A percentile compares a stretch with the other conserved stretches of the same genome.
phyloP scores from a whole-genome alignment of 148 eudicot genomes.

The Tetragonia tetragonoides region DNA sequence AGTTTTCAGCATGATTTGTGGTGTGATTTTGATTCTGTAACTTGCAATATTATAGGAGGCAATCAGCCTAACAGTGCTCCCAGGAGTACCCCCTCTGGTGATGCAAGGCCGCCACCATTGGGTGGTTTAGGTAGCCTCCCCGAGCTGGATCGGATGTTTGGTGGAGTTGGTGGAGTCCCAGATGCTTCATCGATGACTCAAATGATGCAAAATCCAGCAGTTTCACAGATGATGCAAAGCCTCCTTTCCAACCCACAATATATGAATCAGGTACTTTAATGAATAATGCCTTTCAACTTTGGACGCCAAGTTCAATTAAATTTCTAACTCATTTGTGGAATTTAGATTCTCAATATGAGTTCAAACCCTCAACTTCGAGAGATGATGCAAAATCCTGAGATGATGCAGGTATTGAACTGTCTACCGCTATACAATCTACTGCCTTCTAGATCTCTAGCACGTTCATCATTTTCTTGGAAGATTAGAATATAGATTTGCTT shows the following conservation, averaged over 20 bases:
- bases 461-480: neutral
- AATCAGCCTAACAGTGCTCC: constrained; percentile 58
- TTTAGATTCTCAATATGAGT: constrained; percentile 52
- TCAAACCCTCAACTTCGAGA: constrained; percentile 83
- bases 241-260: constrained; percentile 80
- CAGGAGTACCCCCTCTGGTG: constrained; percentile 57
- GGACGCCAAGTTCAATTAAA: neutral
- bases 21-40: neutral
- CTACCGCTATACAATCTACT: neutral
- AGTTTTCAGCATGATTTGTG: neutral
- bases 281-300: neutral
- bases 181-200: constrained; percentile 64
- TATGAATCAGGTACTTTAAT: constrained; percentile 68
- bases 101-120: constrained; percentile 57
- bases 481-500: neutral
- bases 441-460: neutral
- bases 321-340: constrained; percentile 19
- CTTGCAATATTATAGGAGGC: constrained; percentile 40
- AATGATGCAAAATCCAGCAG: constrained; percentile 82
- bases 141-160: constrained; percentile 51
- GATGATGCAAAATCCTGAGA: constrained; percentile 95
- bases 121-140: constrained; percentile 78
- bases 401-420: constrained; percentile 64
- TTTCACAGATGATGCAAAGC: constrained; percentile 93
- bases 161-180: constrained; percentile 51